phyloP scores from a whole-genome alignment of 306 rosid genomes.

The Quercus glauca region DNA sequence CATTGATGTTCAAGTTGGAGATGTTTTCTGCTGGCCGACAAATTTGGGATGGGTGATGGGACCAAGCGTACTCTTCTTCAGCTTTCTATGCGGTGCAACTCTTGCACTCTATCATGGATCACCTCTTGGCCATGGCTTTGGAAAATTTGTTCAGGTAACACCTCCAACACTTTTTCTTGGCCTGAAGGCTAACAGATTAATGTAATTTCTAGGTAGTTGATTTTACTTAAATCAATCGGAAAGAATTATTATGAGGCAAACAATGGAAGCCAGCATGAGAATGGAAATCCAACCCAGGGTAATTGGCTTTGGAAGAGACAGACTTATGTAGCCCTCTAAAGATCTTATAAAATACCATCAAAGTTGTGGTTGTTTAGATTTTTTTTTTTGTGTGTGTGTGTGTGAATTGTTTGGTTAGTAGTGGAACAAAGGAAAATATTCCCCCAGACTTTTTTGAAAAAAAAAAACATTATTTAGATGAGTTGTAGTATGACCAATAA shows the following conservation, averaged over 20 bases:
- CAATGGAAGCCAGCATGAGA: not conserved
- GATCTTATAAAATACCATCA: not conserved
- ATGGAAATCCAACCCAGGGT: not conserved
- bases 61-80: slow-evolving; percentile 58
- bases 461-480: not conserved
- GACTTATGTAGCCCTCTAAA: not conserved
- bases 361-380: not conserved
- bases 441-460: not conserved
- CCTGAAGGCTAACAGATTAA: not conserved
- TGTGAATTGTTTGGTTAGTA: not conserved
- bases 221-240: not conserved
- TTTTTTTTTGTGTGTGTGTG: not conserved
- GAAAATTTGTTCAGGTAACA: slow-evolving; percentile 89
- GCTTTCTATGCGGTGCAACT: slow-evolving; percentile 74
- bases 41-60: slow-evolving; percentile 98
- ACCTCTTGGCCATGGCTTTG: slow-evolving; percentile 81
- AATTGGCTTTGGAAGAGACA: not conserved
- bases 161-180: not conserved
- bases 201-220: not conserved
- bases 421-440: not conserved
- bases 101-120: slow-evolving; percentile 97
- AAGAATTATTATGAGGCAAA: not conserved
- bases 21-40: slow-evolving; percentile 83
- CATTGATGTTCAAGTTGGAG: slow-evolving; percentile 57
- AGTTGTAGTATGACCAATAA: not conserved